A percentile compares a stretch with the other conserved stretches of the same genome.
phyloP scores from a whole-genome alignment of 2,329 filamentous ascomycete species.

The Cytospora piceae region DNA sequence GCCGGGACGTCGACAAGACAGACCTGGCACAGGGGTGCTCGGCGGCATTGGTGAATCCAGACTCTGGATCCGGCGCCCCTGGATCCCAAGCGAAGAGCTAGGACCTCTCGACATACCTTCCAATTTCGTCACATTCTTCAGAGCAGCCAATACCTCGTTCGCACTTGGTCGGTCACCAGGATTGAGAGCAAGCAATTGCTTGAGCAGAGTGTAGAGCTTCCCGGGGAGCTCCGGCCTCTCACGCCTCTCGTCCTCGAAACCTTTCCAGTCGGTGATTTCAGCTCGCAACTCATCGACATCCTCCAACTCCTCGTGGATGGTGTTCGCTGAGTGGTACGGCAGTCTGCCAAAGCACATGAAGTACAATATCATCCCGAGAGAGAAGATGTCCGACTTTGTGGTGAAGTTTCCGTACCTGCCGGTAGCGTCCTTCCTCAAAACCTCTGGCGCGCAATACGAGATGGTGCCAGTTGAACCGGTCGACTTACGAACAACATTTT shows the following conservation, averaged over 20 bases:
- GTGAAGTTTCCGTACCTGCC: conserved; percentile 91
- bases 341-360: conserved; percentile 95
- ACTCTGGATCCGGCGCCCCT: conserved; percentile 55
- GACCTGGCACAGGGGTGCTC: conserved; percentile 53
- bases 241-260: conserved; percentile 77
- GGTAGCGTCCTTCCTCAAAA: conserved; percentile 69
- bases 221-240: conserved; percentile 82
- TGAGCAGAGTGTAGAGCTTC: conserved; percentile 83
- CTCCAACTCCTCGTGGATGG: conserved; percentile 87
- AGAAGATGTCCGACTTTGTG: conserved; percentile 98
- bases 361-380: conserved; percentile 95
- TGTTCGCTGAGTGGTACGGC: conserved; percentile 83
- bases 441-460: conserved; percentile 96
- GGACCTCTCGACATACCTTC: conserved; percentile 45
- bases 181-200: conserved; percentile 76
- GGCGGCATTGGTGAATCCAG: conserved; percentile 58
- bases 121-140: conserved; percentile 67
- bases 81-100: conserved; percentile 46
- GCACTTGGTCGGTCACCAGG: conserved; percentile 80
- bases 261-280: conserved; percentile 86
- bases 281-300: conserved; percentile 82
- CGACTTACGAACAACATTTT: conserved; percentile 79
- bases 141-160: conserved; percentile 78
- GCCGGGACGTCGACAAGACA: conserved; percentile 25
- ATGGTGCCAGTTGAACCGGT: conserved; percentile 95